Percentiles rank a stretch among this genome's conserved stretches.
phyloP scores from a whole-genome alignment of 2,329 filamentous ascomycete species.

The Aspergillus sp. region DNA sequence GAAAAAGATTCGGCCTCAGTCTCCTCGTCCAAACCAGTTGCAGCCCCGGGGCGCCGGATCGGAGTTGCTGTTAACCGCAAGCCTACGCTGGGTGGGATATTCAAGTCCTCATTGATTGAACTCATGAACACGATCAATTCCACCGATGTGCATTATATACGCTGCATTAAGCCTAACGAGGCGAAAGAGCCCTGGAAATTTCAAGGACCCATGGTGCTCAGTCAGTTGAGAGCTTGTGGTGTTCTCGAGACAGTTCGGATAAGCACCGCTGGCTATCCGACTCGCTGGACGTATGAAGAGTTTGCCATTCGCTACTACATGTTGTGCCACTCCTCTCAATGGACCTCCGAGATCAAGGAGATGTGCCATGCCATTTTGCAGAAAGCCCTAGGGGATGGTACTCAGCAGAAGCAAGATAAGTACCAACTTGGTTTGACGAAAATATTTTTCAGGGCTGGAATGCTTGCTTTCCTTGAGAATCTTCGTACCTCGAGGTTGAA shows the following conservation, averaged over 20 bases:
- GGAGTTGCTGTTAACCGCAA: constrained; percentile 91
- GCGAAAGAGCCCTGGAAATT: constrained; percentile 96
- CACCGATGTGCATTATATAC: constrained; percentile 97
- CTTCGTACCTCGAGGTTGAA: constrained; percentile 84
- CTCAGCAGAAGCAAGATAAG: constrained; percentile 72
- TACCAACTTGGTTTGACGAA: constrained; percentile 97
- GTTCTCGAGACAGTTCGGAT: constrained; percentile 97
- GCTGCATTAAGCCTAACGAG: constrained; percentile 98
- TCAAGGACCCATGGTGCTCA: constrained; percentile 96
- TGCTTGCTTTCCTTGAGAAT: constrained; percentile 97
- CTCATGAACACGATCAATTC: constrained; percentile 97
- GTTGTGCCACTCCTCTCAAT: constrained; percentile 80
- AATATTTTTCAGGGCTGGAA: constrained; percentile 98
- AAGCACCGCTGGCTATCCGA: constrained; percentile 93
- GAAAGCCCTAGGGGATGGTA: constrained; percentile 76
- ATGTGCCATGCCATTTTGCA: constrained; percentile 91
- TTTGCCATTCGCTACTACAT: constrained; percentile 98
- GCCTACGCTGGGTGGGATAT: constrained; percentile 94
- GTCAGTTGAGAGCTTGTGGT: constrained; percentile 94
- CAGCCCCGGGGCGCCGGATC: constrained; percentile 70
- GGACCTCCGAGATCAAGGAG: constrained; percentile 87
- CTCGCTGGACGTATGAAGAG: constrained; percentile 97
- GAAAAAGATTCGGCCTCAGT: constrained; percentile 69
- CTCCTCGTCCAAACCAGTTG: constrained; percentile 64
- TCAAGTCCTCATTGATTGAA: constrained; percentile 96